A percentile compares a stretch with the other conserved stretches of the same genome.
Conservation (phyloP, 2,329 filamentous ascomycete species). For the Penicillium concentricum region DNA sequence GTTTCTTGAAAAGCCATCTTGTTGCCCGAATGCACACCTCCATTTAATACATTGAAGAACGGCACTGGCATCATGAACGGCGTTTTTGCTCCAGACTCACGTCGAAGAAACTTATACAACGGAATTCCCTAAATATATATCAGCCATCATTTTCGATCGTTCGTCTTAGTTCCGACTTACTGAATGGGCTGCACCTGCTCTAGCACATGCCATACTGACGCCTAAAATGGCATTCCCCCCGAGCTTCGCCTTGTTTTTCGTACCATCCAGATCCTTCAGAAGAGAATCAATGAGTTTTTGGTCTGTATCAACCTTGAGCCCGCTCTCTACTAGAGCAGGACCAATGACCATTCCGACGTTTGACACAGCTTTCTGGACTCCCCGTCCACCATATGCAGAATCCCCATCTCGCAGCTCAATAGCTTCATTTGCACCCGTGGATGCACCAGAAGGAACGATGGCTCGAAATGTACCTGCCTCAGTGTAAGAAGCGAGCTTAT, state of each 20-base stretch:
- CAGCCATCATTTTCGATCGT: background rate
- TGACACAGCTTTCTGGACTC: background rate
- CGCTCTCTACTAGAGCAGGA: background rate
- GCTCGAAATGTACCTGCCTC: background rate
- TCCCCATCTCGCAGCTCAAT: background rate
- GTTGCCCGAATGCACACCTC: constrained; percentile 42
- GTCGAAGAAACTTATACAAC: background rate
- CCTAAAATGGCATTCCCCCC: background rate
- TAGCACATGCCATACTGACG: background rate
- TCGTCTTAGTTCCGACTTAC: background rate
- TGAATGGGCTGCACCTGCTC: background rate
- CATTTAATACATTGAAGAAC: constrained; percentile 61
- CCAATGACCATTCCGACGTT: background rate
- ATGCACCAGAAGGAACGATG: background rate
- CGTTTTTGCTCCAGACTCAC: background rate
- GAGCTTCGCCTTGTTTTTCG: background rate
- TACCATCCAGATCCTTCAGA: background rate
- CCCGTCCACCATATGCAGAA: background rate
- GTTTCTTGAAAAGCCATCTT: constrained; percentile 53
- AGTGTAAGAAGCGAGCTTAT: background rate
- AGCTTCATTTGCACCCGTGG: background rate
- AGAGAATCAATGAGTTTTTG: background rate
- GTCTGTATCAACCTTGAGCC: background rate
- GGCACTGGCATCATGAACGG: constrained; percentile 53
- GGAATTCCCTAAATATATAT: background rate